Base-by-base conservation (phyloP, 306 rosid genomes). In the Dryas drummondii region DNA sequence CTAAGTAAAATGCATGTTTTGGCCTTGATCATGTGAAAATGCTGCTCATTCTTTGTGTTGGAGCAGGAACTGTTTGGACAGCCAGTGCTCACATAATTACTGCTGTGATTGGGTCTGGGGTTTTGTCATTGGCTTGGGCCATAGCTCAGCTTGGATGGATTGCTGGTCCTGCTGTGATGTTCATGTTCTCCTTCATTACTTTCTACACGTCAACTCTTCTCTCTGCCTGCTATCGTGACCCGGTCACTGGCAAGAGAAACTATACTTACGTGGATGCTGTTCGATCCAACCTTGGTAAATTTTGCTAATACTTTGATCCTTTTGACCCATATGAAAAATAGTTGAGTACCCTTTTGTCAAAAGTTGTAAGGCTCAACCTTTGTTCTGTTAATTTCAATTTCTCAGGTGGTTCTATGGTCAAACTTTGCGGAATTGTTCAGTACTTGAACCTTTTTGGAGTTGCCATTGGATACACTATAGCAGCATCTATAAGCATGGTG, bases 71-170 rank as follows among this genome's bases (percentile, higher is more conserved):
- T 16, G 67, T 77, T 17, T 93, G 93, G 97, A 93, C 97, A 0
- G 86, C 92, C 7, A 89, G 96, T 83, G 87, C 98, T 46, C 98
- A 91, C 81, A 87, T 91, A 49, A 89, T 93, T 51, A 93, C 98
- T 0, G 98, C 97, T 2, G 97, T 91, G 58, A 89, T 93, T 22
- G 98, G 98, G 0, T 89, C 98, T 5, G 98, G 98, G 4, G 98
- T 93, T 64, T 54, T 91, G 19, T 78, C 98, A 2, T 70, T 93
- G 82, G 97, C 97, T 55, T 93, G 91, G 91, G 97, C 98, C 7
- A 80, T 76, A 7, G 98, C 98, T 41, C 98, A 93, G 75, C 96
- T 93, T 41, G 98, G 98, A 66, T 93, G 98, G 98, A 42, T 91
- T 59, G 96, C 91, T 73, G 98, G 98, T 64, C 98, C 98, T 11